phyloP scores from a whole-genome alignment of 2,329 filamentous ascomycete genomes.

The Diaporthe vexans region DNA sequence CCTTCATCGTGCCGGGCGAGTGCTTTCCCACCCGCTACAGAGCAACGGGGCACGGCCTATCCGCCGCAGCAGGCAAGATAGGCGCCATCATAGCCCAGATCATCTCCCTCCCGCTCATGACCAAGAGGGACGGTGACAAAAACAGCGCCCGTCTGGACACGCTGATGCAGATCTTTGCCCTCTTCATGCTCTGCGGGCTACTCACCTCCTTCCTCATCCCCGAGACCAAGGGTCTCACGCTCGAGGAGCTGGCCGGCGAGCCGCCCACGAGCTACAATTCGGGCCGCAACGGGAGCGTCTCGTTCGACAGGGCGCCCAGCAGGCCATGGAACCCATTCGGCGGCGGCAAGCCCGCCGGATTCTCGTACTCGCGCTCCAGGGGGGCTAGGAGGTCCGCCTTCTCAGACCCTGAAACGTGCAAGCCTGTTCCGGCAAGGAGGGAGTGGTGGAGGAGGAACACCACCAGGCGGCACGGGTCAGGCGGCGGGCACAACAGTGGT shows the following conservation, averaged over 20 bases:
- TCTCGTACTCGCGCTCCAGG: constrained; percentile 57
- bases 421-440: constrained; percentile 40
- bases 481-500: constrained; percentile 33
- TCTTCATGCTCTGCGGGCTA: constrained; percentile 83
- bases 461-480: constrained; percentile 42
- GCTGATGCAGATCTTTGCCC: constrained; percentile 82
- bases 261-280: constrained; percentile 70
- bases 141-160: constrained; percentile 60
- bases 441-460: constrained; percentile 42
- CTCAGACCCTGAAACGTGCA: constrained; percentile 41
- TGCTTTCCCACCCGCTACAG: constrained; percentile 76
- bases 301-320: constrained; percentile 46
- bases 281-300: constrained; percentile 65
- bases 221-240: constrained; percentile 80
- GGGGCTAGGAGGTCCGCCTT: constrained; percentile 47
- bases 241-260: constrained; percentile 80
- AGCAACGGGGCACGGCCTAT: constrained; percentile 74
- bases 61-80: constrained; percentile 76
- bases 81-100: constrained; percentile 77
- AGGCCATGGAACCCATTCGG: constrained; percentile 61
- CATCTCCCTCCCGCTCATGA: constrained; percentile 74
- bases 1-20: constrained; percentile 75
- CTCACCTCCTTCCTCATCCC: constrained; percentile 80
- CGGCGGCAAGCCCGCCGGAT: constrained; percentile 66
- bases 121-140: constrained; percentile 61